phyloP scores from a whole-genome alignment of 140 eudicot species.

The Stevia rebaudiana region DNA sequence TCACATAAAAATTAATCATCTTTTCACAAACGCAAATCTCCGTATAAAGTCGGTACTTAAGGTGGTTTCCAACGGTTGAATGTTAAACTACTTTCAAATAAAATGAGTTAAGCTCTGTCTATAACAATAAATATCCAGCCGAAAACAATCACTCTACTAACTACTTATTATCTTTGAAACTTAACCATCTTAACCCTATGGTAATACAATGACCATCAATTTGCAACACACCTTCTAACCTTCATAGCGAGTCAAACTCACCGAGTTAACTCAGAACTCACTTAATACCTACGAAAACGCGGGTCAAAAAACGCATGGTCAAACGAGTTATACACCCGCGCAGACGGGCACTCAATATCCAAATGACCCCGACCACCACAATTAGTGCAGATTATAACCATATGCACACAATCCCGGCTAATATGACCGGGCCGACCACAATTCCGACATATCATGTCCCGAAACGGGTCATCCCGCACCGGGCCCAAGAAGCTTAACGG shows the following conservation, averaged over 20 bases:
- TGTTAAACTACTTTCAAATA: neutral
- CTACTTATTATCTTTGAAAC: neutral
- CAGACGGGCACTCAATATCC: conserved; percentile 71
- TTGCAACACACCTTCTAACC: neutral
- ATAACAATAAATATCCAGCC: conserved; percentile 5
- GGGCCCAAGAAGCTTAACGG: neutral
- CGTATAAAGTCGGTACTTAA: no score
- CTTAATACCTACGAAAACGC: conserved; percentile 28
- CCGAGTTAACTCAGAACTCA: neutral
- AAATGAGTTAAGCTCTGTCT: conserved; percentile 5
- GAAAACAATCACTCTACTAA: conserved; percentile 10
- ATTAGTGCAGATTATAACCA: conserved; percentile 40
- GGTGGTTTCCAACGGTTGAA: no score
- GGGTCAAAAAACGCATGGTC: conserved; percentile 17
- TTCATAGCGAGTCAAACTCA: neutral
- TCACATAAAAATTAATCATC: no score
- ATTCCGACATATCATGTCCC: conserved; percentile 49
- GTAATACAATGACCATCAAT: neutral
- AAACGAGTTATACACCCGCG: conserved; percentile 23
- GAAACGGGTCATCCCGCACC: conserved; percentile 41
- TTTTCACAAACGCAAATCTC: no score
- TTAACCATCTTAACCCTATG: neutral
- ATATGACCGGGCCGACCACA: conserved; percentile 64
- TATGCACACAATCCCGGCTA: conserved; percentile 51
- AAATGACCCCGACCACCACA: conserved; percentile 76